These are phyloP conservation scores for Trametes coccinea DNA, from an alignment of 768 basidiomycete species.

Conservation along the genomic window DNA sequence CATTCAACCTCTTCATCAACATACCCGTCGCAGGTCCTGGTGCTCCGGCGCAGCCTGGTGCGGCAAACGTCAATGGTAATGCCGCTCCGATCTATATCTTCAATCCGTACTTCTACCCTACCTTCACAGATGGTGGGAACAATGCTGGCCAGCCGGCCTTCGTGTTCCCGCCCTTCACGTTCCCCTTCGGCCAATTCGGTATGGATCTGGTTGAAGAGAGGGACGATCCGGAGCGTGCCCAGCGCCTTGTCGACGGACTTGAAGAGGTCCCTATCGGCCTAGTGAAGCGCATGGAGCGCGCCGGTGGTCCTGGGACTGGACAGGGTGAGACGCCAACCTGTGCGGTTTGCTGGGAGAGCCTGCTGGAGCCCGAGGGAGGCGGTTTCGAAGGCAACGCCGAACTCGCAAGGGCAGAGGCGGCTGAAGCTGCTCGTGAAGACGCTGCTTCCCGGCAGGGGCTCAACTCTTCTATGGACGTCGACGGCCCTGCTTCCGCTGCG, in stretches of 20 bases:
- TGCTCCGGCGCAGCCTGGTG: conserved; percentile 11
- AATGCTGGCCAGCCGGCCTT: conserved; percentile 20
- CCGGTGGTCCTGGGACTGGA: conserved; percentile 33
- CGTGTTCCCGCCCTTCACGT: conserved; percentile 30
- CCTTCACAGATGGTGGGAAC: conserved; percentile 13
- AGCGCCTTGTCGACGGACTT: conserved; percentile 59
- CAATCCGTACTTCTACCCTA: conserved; percentile 8
- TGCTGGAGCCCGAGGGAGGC: conserved; percentile 51
- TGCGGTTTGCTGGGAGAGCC: conserved; percentile 75
- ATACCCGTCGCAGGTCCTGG: conserved; percentile 29
- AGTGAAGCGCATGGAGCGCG: conserved; percentile 61
- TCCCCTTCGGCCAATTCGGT: conserved; percentile 26
- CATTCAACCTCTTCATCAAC: conserved; percentile 35
- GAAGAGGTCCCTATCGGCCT: conserved; percentile 69
- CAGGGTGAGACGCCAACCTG: conserved; percentile 47
- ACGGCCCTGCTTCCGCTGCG: conserved; percentile 13
- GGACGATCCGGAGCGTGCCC: conserved; percentile 71
- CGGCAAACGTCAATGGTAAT: conserved; percentile 20
- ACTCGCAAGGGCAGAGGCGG: conserved; percentile 12
- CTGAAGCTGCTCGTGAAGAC: conserved; percentile 14
- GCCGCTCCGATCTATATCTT: not conserved
- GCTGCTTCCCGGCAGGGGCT: conserved; percentile 14
- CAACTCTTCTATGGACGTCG: conserved; percentile 17
- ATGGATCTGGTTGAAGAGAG: conserved; percentile 34
- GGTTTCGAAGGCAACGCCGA: conserved; percentile 27